phyloP scores from a whole-genome alignment of 2,329 filamentous ascomycete genomes.

The Cylindrodendrum hubeiense region DNA sequence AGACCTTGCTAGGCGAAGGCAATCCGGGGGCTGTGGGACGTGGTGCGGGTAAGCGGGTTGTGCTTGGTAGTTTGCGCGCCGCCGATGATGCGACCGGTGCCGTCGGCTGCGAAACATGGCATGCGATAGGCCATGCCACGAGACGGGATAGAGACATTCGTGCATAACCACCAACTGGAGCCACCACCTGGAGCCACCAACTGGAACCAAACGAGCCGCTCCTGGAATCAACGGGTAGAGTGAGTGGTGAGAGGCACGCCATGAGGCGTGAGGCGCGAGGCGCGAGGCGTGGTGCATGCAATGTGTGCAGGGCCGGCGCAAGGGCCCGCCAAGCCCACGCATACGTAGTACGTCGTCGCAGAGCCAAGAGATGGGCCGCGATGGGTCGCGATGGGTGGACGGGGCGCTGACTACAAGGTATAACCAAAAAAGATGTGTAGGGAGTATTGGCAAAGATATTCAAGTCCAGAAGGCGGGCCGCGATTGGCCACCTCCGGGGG shows the following conservation, averaged over 20 bases:
- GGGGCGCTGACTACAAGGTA: not conserved
- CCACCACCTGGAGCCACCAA: no score
- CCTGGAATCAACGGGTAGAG: not conserved
- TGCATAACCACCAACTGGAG: not conserved
- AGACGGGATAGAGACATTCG: not conserved
- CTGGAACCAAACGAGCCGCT: not conserved
- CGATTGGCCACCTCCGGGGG: not conserved
- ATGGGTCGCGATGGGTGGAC: not conserved
- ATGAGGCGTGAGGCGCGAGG: not conserved
- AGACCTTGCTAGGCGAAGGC: not conserved
- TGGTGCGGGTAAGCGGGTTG: not conserved
- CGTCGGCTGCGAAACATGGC: not conserved
- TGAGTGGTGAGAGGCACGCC: not conserved
- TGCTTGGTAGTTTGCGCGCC: not conserved
- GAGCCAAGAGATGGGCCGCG: not conserved
- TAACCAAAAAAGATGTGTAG: slow-evolving; percentile 1
- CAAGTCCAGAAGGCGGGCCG: not conserved
- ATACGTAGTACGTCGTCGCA: no score
- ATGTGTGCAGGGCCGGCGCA: not conserved
- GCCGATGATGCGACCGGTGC: not conserved
- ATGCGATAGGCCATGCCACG: not conserved
- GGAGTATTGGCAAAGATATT: not conserved
- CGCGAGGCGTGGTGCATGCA: not conserved
- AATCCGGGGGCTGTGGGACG: not conserved
- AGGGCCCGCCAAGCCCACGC: not conserved